Evolutionary conservation across 2,329 filamentous ascomycete species (phyloP).

Genomic region (Ceratocystis cubensis): DNA sequence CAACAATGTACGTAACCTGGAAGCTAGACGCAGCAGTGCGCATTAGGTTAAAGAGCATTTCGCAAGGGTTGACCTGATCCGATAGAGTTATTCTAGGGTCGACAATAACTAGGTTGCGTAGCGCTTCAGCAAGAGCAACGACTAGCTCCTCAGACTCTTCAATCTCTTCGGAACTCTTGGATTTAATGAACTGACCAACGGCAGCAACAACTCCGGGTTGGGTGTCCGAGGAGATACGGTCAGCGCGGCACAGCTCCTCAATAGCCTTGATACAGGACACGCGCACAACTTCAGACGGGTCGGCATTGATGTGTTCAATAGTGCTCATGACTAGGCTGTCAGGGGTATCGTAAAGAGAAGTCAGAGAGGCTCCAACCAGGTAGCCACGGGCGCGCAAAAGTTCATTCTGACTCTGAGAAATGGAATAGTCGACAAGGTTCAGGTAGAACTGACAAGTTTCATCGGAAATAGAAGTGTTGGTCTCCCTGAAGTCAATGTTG

Average conservation of each 20-base stretch:
- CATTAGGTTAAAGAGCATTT: conserved; percentile 76
- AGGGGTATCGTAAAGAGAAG: conserved; percentile 54
- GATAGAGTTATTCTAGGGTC: conserved; percentile 64
- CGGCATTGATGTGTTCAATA: conserved; percentile 60
- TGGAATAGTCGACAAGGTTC: conserved; percentile 66
- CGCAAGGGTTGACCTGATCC: conserved; percentile 59
- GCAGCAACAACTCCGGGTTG: conserved; percentile 52
- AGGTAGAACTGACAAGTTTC: conserved; percentile 66
- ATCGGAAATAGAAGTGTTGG: conserved; percentile 68
- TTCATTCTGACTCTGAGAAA: conserved; percentile 54
- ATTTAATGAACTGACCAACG: conserved; percentile 60
- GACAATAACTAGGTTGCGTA: conserved; percentile 70
- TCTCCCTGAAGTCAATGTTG: conserved; percentile 33
- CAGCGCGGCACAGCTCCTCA: conserved; percentile 50
- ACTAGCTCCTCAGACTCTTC: conserved; percentile 85
- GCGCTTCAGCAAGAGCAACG: conserved; percentile 75
- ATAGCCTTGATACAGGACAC: conserved; percentile 82
- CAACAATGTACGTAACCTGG: conserved; percentile 76
- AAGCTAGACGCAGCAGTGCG: conserved; percentile 83
- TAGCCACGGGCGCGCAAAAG: conserved; percentile 80
- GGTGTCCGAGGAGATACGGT: conserved; percentile 38
- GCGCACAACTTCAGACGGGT: conserved; percentile 77
- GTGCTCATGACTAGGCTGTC: conserved; percentile 56
- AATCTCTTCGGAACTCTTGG: conserved; percentile 70
- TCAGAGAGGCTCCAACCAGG: conserved; percentile 68